phyloP scores from a whole-genome alignment of 176 grass and related monocot genomes.

The Oryza meridionalis region DNA sequence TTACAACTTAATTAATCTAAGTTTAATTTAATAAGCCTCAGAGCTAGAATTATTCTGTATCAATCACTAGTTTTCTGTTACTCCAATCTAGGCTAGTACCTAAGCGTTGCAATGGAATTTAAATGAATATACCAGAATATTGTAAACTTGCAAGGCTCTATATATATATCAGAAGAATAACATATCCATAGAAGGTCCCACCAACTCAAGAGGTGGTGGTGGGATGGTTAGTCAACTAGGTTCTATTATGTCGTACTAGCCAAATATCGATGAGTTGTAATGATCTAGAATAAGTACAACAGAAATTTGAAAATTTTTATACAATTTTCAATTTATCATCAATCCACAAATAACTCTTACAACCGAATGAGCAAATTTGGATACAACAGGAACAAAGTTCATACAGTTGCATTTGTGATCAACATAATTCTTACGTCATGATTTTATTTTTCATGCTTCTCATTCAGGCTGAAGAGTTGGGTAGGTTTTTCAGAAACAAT shows the following conservation, averaged over 20 bases:
- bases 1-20: background rate
- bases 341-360: no score
- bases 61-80: conserved; percentile 12
- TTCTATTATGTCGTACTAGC: background rate
- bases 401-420: conserved; percentile 10
- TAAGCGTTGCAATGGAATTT: background rate
- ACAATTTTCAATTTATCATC: background rate
- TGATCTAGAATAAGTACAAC: background rate
- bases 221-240: background rate
- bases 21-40: background rate
- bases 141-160: background rate
- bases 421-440: conserved; percentile 24
- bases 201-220: background rate
- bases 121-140: background rate
- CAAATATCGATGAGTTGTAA: background rate
- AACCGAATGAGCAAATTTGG: background rate
- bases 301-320: background rate
- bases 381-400: background rate
- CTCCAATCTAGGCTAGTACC: background rate
- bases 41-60: background rate
- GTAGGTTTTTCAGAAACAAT: conserved; percentile 98
- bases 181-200: background rate
- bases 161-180: background rate
- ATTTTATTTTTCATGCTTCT: conserved; percentile 2
- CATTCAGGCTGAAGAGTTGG: conserved; percentile 90